Conservation (phyloP, 75 land plant species). For the Chamaecyparis obtusa region DNA sequence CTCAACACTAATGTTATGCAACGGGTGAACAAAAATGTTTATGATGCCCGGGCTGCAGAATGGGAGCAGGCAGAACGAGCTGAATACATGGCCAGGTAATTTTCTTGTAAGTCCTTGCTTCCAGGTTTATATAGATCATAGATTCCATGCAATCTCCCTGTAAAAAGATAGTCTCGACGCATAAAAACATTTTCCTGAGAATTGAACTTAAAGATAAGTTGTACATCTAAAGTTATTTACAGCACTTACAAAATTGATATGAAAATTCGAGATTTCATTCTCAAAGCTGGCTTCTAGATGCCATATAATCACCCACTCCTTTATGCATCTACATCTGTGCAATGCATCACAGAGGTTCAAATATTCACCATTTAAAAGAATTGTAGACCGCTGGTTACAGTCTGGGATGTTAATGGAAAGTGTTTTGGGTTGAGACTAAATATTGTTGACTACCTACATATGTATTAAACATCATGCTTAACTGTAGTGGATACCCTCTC, state of each 20-base stretch:
- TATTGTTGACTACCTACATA: background rate
- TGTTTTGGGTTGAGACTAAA: background rate
- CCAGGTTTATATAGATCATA: constrained; percentile 7
- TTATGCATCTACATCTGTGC: background rate
- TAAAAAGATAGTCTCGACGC: background rate
- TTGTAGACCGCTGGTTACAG: too few species aligned
- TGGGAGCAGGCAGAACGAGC: constrained; percentile 98
- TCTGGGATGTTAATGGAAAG: background rate
- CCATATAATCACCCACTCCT: background rate
- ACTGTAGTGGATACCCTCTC: background rate
- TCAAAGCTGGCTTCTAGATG: background rate
- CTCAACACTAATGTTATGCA: constrained; percentile 27
- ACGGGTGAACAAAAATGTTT: constrained; percentile 29
- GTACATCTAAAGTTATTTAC: background rate
- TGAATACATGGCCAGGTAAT: constrained; percentile 86
- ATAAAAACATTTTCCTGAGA: background rate
- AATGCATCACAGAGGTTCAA: background rate
- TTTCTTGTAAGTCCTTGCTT: background rate
- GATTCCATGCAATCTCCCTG: background rate
- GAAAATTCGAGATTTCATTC: background rate
- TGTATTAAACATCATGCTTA: background rate
- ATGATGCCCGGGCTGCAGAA: constrained; percentile 70
- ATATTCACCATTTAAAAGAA: background rate
- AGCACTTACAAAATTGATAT: background rate
- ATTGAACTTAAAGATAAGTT: background rate